Conservation (phyloP, 768 basidiomycete species). For the Boletus reticuloceps region DNA sequence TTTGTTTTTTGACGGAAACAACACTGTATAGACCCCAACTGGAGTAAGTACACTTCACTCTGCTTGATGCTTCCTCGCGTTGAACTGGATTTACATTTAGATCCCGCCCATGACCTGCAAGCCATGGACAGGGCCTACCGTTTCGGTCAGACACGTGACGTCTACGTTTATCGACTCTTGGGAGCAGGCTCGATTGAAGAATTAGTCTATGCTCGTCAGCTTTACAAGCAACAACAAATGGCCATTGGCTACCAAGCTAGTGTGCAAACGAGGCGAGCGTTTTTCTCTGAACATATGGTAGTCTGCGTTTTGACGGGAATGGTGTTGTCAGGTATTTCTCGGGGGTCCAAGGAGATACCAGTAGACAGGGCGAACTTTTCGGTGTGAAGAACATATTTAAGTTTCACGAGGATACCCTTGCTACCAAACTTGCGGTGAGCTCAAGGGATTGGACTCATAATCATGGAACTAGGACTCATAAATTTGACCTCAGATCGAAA, state of each 20-base stretch:
- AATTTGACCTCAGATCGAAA: slow-evolving; percentile 60
- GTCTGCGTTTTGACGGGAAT: neutral
- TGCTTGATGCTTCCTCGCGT: neutral
- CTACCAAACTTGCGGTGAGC: slow-evolving; percentile 72
- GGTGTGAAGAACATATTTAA: slow-evolving; percentile 85
- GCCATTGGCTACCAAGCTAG: slow-evolving; percentile 85
- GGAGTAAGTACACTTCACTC: slow-evolving; percentile 66
- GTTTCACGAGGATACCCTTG: slow-evolving; percentile 64
- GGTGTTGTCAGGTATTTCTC: slow-evolving; percentile 60
- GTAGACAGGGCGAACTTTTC: slow-evolving; percentile 78
- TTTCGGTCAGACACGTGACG: slow-evolving; percentile 85
- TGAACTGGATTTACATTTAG: slow-evolving; percentile 39
- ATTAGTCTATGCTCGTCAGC: slow-evolving; percentile 82
- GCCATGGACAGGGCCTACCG: slow-evolving; percentile 88
- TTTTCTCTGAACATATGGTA: neutral
- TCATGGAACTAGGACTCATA: neutral
- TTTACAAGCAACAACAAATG: slow-evolving; percentile 95
- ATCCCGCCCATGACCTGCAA: slow-evolving; percentile 93
- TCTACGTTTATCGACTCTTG: slow-evolving; percentile 77
- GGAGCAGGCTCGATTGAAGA: slow-evolving; percentile 89
- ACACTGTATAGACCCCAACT: slow-evolving; percentile 71
- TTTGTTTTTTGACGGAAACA: neutral
- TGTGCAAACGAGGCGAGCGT: slow-evolving; percentile 67
- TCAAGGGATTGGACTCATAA: neutral
- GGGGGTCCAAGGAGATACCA: slow-evolving; percentile 77